Evolutionary conservation across 2,329 filamentous ascomycete species (phyloP).

Genomic region (Aspergillus ustus): DNA sequence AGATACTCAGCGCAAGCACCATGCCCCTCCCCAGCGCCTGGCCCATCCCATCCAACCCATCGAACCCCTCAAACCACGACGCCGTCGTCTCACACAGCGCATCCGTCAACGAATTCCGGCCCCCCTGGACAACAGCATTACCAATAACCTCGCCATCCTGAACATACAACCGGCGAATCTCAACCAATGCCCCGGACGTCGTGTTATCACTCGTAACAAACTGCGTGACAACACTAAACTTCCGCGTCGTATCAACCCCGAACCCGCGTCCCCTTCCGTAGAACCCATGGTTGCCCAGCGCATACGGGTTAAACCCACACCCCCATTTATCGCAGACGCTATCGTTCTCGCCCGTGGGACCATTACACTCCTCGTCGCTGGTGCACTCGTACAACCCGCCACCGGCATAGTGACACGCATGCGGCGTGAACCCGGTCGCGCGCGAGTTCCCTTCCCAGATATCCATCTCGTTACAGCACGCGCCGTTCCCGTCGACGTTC

Average conservation of each 20-base stretch:
- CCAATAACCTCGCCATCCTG: slow-evolving; percentile 63
- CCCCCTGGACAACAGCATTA: slow-evolving; percentile 46
- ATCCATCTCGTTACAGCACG: slow-evolving; percentile 70
- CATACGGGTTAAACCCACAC: slow-evolving; percentile 70
- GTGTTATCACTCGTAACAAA: slow-evolving; percentile 58
- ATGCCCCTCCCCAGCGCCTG: slow-evolving; percentile 60
- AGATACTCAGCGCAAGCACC: slow-evolving; percentile 65
- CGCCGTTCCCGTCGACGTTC: slow-evolving; percentile 57
- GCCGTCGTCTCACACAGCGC: slow-evolving; percentile 58
- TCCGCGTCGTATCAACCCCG: slow-evolving; percentile 59
- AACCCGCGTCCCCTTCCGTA: slow-evolving; percentile 58
- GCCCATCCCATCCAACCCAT: slow-evolving; percentile 61
- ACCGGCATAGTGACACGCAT: slow-evolving; percentile 56
- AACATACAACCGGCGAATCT: slow-evolving; percentile 66
- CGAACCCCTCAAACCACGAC: slow-evolving; percentile 53
- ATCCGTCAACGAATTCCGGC: slow-evolving; percentile 57
- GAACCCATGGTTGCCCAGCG: slow-evolving; percentile 64
- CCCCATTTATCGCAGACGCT: slow-evolving; percentile 69
- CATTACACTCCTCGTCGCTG: slow-evolving; percentile 35
- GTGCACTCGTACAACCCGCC: slow-evolving; percentile 54
- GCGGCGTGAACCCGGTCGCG: slow-evolving; percentile 65
- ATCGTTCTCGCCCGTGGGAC: slow-evolving; percentile 20
- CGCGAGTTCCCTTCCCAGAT: slow-evolving; percentile 70
- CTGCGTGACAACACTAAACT: slow-evolving; percentile 68
- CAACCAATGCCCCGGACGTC: slow-evolving; percentile 54